Percentiles rank a stretch among this genome's conserved stretches.
Evolutionary conservation across 164 flowering plant genomes (phyloP).

Genomic region (Umbilicus rupestris): DNA sequence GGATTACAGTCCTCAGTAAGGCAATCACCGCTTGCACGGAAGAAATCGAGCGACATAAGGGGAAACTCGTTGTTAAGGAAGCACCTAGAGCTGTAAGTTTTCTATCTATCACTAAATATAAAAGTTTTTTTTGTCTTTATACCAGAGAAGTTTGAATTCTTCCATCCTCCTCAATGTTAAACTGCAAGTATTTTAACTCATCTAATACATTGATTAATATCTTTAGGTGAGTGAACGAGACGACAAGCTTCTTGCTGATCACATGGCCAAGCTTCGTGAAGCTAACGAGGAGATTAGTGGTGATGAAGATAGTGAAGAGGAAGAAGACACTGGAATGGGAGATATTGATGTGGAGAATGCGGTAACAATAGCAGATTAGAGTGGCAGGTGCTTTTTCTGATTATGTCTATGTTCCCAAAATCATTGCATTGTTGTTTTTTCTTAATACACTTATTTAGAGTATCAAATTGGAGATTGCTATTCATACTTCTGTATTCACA

Average conservation of each 20-base stretch:
- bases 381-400: neutral
- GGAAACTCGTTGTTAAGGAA: conserved; percentile 74
- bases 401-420: neutral
- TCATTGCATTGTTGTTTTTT: neutral
- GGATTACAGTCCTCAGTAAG: conserved; percentile 51
- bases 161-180: neutral
- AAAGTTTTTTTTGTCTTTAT: neutral
- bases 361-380: neutral
- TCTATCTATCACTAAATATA: conserved; percentile 8
- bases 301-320: conserved; percentile 80
- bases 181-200: neutral
- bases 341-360: conserved; percentile 20
- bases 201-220: neutral
- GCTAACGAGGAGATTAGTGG: conserved; percentile 69
- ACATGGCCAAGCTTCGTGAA: conserved; percentile 52
- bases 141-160: neutral
- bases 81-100: conserved; percentile 76
- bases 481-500: neutral
- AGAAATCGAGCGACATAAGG: conserved; percentile 68
- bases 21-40: conserved; percentile 74
- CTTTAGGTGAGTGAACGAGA: conserved; percentile 49
- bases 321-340: conserved; percentile 94
- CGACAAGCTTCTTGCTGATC: conserved; percentile 71
- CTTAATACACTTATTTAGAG: neutral
- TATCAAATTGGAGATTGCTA: neutral